A percentile compares a stretch with the other conserved stretches of the same genome.
Conservation (phyloP, 805 yeast species). For the Clavispora phyllophila region DNA sequence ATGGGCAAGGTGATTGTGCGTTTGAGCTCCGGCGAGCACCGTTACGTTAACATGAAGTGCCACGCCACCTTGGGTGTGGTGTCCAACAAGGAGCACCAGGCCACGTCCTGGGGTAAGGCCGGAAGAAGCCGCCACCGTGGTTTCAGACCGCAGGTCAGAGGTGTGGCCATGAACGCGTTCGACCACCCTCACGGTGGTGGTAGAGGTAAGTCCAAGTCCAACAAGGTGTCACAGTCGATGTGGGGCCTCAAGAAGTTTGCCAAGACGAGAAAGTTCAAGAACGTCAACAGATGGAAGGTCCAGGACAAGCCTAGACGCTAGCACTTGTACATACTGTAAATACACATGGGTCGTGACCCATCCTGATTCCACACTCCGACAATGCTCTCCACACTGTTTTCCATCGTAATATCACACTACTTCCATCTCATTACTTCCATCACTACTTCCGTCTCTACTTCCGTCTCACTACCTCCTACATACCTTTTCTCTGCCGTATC, state of each 20-base stretch:
- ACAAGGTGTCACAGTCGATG: constrained; percentile 88
- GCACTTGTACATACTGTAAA: constrained; percentile 1
- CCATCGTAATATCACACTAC: too few species aligned
- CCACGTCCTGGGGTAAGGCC: constrained; percentile 89
- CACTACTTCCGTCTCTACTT: too few species aligned
- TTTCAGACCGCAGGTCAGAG: constrained; percentile 91
- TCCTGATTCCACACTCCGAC: too few species aligned
- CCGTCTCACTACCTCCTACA: too few species aligned
- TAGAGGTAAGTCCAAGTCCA: constrained; percentile 97
- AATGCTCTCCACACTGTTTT: too few species aligned
- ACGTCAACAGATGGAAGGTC: constrained; percentile 77
- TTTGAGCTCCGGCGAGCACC: constrained; percentile 88
- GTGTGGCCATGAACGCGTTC: constrained; percentile 95
- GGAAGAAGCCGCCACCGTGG: constrained; percentile 93
- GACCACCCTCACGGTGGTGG: constrained; percentile 99
- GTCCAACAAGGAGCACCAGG: constrained; percentile 89
- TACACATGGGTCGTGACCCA: not conserved
- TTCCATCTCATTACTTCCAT: too few species aligned
- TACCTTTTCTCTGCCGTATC: too few species aligned
- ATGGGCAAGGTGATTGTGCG: constrained; percentile 70
- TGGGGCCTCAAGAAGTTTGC: constrained; percentile 96
- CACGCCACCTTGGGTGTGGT: constrained; percentile 93
- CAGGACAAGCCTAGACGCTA: constrained; percentile 77
- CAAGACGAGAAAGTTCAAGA: constrained; percentile 89
- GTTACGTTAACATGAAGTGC: constrained; percentile 79